Conservation (phyloP, 2,329 filamentous ascomycete species). For the Xenoacremonium recifei region DNA sequence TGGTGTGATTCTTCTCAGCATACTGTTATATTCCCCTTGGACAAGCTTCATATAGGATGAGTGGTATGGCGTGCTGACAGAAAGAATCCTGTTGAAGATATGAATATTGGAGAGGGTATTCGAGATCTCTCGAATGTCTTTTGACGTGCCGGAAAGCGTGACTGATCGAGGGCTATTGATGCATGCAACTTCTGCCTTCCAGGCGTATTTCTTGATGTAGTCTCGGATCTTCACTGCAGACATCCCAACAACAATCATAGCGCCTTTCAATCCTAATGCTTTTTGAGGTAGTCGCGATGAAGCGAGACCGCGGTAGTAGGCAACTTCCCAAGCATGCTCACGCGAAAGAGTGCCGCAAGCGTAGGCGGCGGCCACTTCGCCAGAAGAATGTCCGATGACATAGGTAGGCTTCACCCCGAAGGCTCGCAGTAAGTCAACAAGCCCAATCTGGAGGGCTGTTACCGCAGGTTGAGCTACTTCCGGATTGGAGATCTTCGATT, state of each 20-base stretch:
- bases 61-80: constrained; percentile 42
- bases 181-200: constrained; percentile 37
- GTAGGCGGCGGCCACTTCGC: constrained; percentile 46
- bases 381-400: constrained; percentile 46
- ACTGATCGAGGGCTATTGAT: constrained; percentile 43
- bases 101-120: constrained; percentile 28
- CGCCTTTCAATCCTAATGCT: constrained; percentile 30
- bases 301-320: constrained; percentile 40
- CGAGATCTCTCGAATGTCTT: constrained; percentile 30
- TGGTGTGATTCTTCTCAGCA: constrained; percentile 22
- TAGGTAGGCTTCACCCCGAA: constrained; percentile 31
- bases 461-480: constrained; percentile 41
- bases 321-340: constrained; percentile 39
- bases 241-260: constrained; percentile 42
- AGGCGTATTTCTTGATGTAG: constrained; percentile 24
- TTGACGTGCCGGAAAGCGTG: constrained; percentile 41
- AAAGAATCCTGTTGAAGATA: constrained; percentile 35
- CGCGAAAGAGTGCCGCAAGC: constrained; percentile 35
- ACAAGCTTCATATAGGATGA: constrained; percentile 43
- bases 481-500: constrained; percentile 31
- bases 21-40: constrained; percentile 33
- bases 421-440: constrained; percentile 38
- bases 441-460: constrained; percentile 41
- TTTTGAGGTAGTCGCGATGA: constrained; percentile 28
- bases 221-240: constrained; percentile 23